phyloP scores from a whole-genome alignment of 176 grass and related monocot species.

The Thinopyrum elongatum region DNA sequence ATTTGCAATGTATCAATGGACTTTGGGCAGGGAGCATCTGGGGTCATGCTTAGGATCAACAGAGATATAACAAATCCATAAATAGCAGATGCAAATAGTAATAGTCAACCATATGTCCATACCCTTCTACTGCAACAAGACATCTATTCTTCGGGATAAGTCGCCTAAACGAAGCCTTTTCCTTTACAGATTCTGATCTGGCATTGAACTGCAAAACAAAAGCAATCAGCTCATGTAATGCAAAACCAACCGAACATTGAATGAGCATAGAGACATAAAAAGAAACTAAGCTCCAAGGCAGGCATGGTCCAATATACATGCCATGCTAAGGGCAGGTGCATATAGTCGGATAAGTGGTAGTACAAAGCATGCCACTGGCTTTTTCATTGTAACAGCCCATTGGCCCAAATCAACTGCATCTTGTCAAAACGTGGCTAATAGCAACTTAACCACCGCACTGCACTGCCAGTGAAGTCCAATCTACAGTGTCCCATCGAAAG shows the following conservation, averaged over 20 bases:
- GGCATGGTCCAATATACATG: background rate
- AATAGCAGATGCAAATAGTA: background rate
- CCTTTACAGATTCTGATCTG: conserved; percentile 85
- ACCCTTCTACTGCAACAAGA: conserved; percentile 91
- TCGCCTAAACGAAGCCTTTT: conserved; percentile 87
- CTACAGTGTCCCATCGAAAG: background rate
- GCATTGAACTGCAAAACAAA: conserved; percentile 84
- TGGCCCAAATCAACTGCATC: background rate
- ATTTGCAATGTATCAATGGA: conserved; percentile 7
- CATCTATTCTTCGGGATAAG: conserved; percentile 84
- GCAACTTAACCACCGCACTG: background rate
- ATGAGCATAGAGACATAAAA: background rate
- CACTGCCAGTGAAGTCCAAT: background rate
- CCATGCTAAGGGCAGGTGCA: background rate
- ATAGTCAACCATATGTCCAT: conserved; percentile 22
- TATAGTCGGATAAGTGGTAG: too few relatives aligned
- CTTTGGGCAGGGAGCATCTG: background rate
- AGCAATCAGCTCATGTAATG: conserved; percentile 17
- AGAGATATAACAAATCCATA: conserved; percentile 2
- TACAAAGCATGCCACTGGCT: background rate
- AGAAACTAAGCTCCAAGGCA: conserved; percentile 9
- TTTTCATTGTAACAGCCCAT: background rate
- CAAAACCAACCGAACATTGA: background rate
- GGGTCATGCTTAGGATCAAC: background rate
- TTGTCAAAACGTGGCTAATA: background rate